These are phyloP conservation scores for Chamaecyparis obtusa DNA, from an alignment of 75 land plant species.

Conservation along the genomic window DNA sequence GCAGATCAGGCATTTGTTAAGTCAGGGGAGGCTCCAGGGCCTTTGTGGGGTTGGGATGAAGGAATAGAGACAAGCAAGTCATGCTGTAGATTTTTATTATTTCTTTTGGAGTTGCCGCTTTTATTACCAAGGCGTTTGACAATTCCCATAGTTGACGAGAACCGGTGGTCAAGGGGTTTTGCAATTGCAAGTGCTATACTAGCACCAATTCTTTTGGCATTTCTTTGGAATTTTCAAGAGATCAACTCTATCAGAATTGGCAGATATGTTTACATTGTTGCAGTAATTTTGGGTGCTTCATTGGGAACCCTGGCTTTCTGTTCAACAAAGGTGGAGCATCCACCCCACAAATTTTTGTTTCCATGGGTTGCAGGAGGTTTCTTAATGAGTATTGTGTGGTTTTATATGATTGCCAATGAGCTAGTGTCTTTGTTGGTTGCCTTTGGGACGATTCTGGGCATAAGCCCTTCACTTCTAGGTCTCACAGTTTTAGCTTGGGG, in stretches of 20 bases:
- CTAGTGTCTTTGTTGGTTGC: constrained; percentile 67
- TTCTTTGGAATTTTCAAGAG: constrained; percentile 32
- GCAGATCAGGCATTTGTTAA: constrained; percentile 2
- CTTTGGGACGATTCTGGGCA: constrained; percentile 48
- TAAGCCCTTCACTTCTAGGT: constrained; percentile 64
- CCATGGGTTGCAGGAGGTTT: constrained; percentile 82
- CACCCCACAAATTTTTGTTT: constrained; percentile 53
- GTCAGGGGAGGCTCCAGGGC: background rate
- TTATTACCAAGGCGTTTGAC: constrained; percentile 70
- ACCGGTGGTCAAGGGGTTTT: constrained; percentile 63
- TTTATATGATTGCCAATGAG: constrained; percentile 68
- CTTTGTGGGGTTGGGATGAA: constrained; percentile 14
- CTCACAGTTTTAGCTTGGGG: constrained; percentile 91
- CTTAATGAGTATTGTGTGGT: constrained; percentile 73
- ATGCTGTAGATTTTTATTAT: background rate
- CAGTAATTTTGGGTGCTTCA: constrained; percentile 31
- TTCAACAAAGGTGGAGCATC: constrained; percentile 36
- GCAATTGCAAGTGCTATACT: constrained; percentile 59
- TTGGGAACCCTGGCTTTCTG: constrained; percentile 44
- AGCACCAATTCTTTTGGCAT: constrained; percentile 57
- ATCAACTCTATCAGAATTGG: constrained; percentile 1
- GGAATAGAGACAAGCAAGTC: constrained; percentile 2
- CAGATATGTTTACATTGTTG: constrained; percentile 12
- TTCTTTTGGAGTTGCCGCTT: constrained; percentile 49
- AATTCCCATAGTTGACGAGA: constrained; percentile 62